Evolutionary conservation across 176 grass and related monocot species (phyloP).

Genomic region (Urochloa ruziziensis): DNA sequence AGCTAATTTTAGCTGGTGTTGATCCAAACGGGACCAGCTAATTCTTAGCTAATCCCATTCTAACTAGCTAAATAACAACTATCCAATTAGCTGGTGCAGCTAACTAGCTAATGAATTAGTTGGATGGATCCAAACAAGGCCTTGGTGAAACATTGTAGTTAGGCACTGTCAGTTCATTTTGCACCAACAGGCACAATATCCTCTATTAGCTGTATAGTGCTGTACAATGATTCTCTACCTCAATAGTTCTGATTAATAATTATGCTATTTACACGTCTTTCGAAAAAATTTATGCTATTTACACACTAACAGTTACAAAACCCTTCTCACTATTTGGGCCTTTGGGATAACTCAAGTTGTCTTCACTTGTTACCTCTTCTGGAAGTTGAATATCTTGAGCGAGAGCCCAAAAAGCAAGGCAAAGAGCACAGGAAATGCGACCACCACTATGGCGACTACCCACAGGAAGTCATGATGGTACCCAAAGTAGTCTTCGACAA

Average conservation of each 20-base stretch:
- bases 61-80: no score
- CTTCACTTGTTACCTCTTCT: slow-evolving; percentile 54
- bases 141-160: not conserved
- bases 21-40: no score
- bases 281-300: not conserved
- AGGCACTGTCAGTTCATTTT: not conserved
- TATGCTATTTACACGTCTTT: not conserved
- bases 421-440: slow-evolving; percentile 52
- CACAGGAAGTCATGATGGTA: slow-evolving; percentile 57
- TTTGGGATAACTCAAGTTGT: not conserved
- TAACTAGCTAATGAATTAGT: no score
- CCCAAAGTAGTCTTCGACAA: slow-evolving; percentile 57
- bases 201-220: not conserved
- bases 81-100: no score
- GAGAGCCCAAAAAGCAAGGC: slow-evolving; percentile 67
- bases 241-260: not conserved
- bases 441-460: slow-evolving; percentile 42
- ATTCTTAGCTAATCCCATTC: no score
- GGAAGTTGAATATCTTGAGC: slow-evolving; percentile 74
- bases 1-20: no score
- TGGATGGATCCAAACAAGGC: no score
- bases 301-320: not conserved
- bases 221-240: not conserved
- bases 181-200: slow-evolving; percentile 6
- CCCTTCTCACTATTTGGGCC: not conserved